Evolutionary conservation across 805 yeast species (phyloP).

Genomic region (Monosporozyma aquatica): DNA sequence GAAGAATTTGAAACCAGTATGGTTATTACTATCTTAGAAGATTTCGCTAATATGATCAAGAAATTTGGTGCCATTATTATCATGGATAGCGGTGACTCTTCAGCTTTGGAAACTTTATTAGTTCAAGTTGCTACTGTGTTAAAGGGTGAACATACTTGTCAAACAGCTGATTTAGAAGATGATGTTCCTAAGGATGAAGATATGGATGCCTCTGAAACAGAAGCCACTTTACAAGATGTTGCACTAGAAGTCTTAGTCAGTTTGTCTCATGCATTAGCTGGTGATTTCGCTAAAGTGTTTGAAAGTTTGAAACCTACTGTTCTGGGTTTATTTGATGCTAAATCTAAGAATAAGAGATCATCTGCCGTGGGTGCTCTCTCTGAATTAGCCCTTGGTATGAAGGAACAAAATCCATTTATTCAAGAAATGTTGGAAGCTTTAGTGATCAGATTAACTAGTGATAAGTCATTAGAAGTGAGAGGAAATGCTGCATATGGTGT

Average conservation of each 20-base stretch:
- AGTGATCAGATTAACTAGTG: conserved; percentile 57
- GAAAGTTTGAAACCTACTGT: conserved; percentile 60
- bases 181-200: conserved; percentile 48
- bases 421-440: conserved; percentile 66
- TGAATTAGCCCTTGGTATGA: conserved; percentile 74
- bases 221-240: conserved; percentile 69
- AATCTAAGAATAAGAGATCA: conserved; percentile 67
- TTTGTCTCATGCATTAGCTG: conserved; percentile 66
- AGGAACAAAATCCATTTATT: conserved; percentile 52
- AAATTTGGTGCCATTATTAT: conserved; percentile 62
- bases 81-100: conserved; percentile 48
- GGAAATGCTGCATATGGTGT: conserved; percentile 95
- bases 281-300: conserved; percentile 68
- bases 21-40: conserved; percentile 72
- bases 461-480: conserved; percentile 77
- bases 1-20: conserved; percentile 80
- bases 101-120: conserved; percentile 60
- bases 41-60: conserved; percentile 56
- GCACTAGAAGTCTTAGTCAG: conserved; percentile 79
- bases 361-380: conserved; percentile 85
- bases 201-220: conserved; percentile 47
- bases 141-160: conserved; percentile 78
- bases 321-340: conserved; percentile 46
- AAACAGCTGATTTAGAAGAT: conserved; percentile 63
- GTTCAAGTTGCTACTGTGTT: conserved; percentile 61